phyloP scores from a whole-genome alignment of 768 basidiomycete species.

The Cantharellus anzutake region DNA sequence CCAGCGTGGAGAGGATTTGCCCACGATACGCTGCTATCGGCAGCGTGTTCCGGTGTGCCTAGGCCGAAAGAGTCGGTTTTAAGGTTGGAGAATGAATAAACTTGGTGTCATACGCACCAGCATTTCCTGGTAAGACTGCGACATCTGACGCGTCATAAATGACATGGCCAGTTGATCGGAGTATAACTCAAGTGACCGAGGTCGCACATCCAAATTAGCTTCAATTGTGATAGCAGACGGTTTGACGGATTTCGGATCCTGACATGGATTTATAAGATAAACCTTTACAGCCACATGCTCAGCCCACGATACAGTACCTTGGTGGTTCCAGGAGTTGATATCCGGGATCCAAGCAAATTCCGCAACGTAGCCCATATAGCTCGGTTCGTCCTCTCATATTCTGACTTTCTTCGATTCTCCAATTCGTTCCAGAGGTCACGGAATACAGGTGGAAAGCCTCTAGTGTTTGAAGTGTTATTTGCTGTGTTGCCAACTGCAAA shows the following conservation, averaged over 20 bases:
- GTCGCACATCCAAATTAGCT: not conserved
- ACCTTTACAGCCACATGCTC: not conserved
- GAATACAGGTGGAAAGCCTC: constrained; percentile 56
- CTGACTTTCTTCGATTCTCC: constrained; percentile 38
- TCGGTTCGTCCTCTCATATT: constrained; percentile 46
- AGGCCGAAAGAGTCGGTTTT: not conserved
- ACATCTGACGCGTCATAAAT: constrained; percentile 42
- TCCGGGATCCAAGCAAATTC: constrained; percentile 42
- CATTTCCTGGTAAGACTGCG: constrained; percentile 68
- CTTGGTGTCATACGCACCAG: not conserved
- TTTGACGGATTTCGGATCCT: not conserved
- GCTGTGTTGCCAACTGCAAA: constrained; percentile 26
- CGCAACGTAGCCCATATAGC: constrained; percentile 50
- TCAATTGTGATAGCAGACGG: not conserved
- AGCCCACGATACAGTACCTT: not conserved
- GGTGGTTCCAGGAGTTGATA: constrained; percentile 8
- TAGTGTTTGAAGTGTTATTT: constrained; percentile 25
- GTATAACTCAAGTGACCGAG: not conserved
- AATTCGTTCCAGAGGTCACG: constrained; percentile 88
- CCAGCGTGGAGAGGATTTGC: constrained; percentile 48
- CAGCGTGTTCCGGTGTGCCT: constrained; percentile 57
- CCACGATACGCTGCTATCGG: constrained; percentile 76
- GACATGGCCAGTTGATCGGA: constrained; percentile 36
- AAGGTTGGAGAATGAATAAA: not conserved
- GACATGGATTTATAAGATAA: not conserved